Percentiles rank a stretch among this genome's conserved stretches.
These are phyloP conservation scores for Chlorencoelia australis DNA, from an alignment of 2,329 filamentous ascomycete species.

Conservation along the genomic window DNA sequence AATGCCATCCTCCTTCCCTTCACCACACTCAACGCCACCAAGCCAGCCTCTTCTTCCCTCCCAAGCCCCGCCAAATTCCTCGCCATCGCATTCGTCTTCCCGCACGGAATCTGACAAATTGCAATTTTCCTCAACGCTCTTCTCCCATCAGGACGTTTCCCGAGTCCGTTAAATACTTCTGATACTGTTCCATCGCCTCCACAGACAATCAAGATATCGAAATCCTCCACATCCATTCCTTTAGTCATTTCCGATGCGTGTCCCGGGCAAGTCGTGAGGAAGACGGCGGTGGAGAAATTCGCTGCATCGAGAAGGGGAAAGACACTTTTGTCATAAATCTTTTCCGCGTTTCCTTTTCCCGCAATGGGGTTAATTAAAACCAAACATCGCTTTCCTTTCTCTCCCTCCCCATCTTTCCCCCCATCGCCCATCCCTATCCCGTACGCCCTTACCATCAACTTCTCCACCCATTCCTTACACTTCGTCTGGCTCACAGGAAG, in stretches of 20 bases:
- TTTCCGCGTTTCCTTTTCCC: slow-evolving; percentile 64
- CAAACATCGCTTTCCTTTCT: slow-evolving; percentile 65
- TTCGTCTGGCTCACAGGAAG: slow-evolving; percentile 29
- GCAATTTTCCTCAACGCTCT: slow-evolving; percentile 65
- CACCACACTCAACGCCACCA: slow-evolving; percentile 70
- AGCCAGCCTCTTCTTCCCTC: slow-evolving; percentile 33
- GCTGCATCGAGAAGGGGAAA: slow-evolving; percentile 75
- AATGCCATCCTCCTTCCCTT: slow-evolving; percentile 73
- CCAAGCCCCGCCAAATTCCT: slow-evolving; percentile 69
- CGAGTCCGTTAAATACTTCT: slow-evolving; percentile 88
- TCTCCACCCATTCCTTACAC: slow-evolving; percentile 44
- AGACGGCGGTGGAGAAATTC: slow-evolving; percentile 63
- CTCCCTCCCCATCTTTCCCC: too few relatives aligned
- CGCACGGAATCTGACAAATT: slow-evolving; percentile 77
- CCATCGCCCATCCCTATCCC: too few relatives aligned
- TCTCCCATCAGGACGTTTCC: slow-evolving; percentile 59
- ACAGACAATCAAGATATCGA: slow-evolving; percentile 75
- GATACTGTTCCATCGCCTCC: slow-evolving; percentile 85
- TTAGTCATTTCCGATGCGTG: slow-evolving; percentile 72
- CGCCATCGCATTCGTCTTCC: slow-evolving; percentile 84
- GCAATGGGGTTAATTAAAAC: slow-evolving; percentile 84
- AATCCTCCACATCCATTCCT: slow-evolving; percentile 63
- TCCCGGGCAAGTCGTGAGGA: slow-evolving; percentile 57
- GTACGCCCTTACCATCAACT: slow-evolving; percentile 60
- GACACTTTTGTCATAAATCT: slow-evolving; percentile 62